Base-by-base conservation (phyloP, 2,329 filamentous ascomycete genomes). In the Davidsoniella neocaledoniae region DNA sequence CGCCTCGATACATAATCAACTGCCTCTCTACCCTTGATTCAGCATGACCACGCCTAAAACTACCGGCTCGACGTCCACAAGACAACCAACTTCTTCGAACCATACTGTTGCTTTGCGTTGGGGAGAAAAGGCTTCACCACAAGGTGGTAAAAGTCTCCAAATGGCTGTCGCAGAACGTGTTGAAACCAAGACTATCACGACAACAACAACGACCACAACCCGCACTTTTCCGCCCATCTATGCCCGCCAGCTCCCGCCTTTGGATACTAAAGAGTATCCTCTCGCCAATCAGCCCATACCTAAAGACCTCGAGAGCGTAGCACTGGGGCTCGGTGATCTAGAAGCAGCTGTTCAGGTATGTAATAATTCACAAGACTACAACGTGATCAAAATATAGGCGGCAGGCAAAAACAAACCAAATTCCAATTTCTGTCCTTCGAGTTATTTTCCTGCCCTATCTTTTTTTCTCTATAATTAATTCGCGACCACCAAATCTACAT, bases 191-290 rank as follows among this genome's bases (percentile, higher is more conserved):
- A 81, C 76, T 9, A 78, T 94, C 54, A 94, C 88, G 6, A 49
- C 47, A 1, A 95, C 90, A 0, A 95, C 88, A 0, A 95, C 87
- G 0, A 94, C 86, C 0, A 93, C 88, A 1, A 85, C 86, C 56
- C 80, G 63, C 72, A 86, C 65, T 64, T 93, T 91, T 56, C 88
- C 90, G 43, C 86, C 86, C n/a, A 70, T 95, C 52, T 71, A 85
- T 50, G 77, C 94, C 56, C 79, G 78, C 56, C 76, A 77, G 48
- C 76, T 79, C 47, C 72, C 87, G 53, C 74, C 80, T 49, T 76
- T 94, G 52, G 87, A 96, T 63, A 73, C 82, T 12, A 94, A 93
- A 62, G 79, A 91, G 58, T 98, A 94, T 62, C 91, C 91, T 38
- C 71, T 98, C 26, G 90, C 90, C 37, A 74, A 76, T 54, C 80